These are phyloP conservation scores for Ceraceosorus guamensis DNA, from an alignment of 1,284 basidiomycete species.

Conservation along the genomic window DNA sequence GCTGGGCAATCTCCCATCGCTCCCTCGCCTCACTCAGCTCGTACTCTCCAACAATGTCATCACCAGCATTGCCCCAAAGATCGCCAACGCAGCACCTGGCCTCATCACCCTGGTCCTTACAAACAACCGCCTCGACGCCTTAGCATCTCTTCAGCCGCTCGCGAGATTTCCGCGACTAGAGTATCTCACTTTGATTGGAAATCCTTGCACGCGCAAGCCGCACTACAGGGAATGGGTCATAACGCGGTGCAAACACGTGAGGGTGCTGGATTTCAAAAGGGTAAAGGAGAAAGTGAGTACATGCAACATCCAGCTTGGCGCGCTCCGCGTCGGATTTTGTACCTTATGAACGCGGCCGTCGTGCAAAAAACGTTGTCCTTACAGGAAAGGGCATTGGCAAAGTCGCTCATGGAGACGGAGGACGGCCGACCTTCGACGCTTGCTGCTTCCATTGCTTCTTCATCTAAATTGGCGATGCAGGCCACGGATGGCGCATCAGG, in stretches of 20 bases:
- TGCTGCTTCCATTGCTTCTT: conserved; percentile 58
- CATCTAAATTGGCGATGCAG: conserved; percentile 47
- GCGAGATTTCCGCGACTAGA: conserved; percentile 69
- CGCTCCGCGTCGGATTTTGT: too few species aligned
- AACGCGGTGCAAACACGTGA: conserved; percentile 58
- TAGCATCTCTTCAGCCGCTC: conserved; percentile 78
- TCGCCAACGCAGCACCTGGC: conserved; percentile 75
- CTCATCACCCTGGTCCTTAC: conserved; percentile 60
- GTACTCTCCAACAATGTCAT: conserved; percentile 82
- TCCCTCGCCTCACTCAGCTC: conserved; percentile 70
- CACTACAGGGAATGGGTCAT: conserved; percentile 85
- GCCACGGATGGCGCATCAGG: conserved; percentile 51
- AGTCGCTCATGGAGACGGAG: conserved; percentile 29
- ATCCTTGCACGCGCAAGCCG: conserved; percentile 84
- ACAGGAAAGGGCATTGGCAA: conserved; percentile 26
- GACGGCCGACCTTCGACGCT: conserved; percentile 31
- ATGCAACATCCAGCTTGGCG: too few species aligned
- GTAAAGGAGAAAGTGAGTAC: conserved; percentile 82
- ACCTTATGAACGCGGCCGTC: too few species aligned
- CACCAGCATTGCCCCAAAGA: conserved; percentile 68
- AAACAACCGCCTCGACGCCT: conserved; percentile 55
- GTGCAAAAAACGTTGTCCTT: conserved; percentile 49
- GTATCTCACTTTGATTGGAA: conserved; percentile 77
- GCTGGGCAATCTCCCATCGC: conserved; percentile 76
- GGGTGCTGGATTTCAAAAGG: conserved; percentile 92